phyloP scores from a whole-genome alignment of 441 rosid species.

The Capsella rubella region DNA sequence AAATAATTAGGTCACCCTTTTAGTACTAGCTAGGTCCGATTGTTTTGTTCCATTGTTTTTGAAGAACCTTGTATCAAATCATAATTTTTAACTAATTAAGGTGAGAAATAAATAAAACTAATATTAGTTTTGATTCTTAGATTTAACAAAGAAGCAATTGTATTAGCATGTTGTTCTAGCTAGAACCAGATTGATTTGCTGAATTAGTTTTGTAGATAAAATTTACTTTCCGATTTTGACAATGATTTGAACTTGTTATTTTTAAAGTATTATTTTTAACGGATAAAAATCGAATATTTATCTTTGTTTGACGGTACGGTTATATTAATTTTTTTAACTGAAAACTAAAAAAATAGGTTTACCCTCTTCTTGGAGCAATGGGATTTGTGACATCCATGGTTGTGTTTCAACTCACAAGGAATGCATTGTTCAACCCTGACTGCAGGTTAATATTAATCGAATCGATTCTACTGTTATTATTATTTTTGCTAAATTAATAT shows the following conservation, averaged over 20 bases:
- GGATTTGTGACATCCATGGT: constrained; percentile 60
- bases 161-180: too few species aligned
- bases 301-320: neutral
- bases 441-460: constrained; percentile 48
- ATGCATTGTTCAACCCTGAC: constrained; percentile 56
- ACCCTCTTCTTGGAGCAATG: constrained; percentile 67
- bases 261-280: neutral
- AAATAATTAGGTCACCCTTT: neutral
- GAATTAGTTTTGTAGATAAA: neutral
- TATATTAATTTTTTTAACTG: neutral
- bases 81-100: neutral
- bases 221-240: neutral
- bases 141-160: neutral
- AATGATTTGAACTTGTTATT: neutral
- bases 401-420: constrained; percentile 62
- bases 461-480: neutral
- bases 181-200: neutral
- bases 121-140: neutral
- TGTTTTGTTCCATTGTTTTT: neutral
- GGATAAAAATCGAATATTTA: neutral
- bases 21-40: neutral
- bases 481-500: too few species aligned
- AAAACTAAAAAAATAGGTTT: constrained; percentile 44
- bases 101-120: neutral
- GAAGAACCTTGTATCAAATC: neutral